A percentile compares a stretch with the other conserved stretches of the same genome.
These are phyloP conservation scores for Poa pratensis DNA, from an alignment of 176 grass and related monocot genomes.

Conservation along the genomic window DNA sequence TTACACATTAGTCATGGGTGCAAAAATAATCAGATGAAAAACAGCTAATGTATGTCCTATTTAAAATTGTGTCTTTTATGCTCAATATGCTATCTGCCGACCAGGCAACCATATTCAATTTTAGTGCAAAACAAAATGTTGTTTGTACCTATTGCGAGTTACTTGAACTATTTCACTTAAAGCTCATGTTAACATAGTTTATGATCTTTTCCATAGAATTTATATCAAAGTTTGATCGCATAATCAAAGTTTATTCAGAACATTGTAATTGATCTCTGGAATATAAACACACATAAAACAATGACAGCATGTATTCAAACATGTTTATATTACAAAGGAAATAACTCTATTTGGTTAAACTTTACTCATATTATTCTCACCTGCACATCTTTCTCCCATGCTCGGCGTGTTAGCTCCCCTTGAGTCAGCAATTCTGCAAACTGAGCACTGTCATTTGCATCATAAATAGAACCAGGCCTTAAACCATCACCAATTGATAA, in stretches of 20 bases:
- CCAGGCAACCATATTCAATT: slow-evolving; percentile 6
- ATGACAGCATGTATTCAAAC: background rate
- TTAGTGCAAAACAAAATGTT: background rate
- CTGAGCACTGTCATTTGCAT: slow-evolving; percentile 98
- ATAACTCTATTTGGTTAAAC: background rate
- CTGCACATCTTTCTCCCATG: slow-evolving; percentile 99
- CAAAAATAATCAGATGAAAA: background rate
- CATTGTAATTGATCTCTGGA: background rate
- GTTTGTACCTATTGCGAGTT: background rate
- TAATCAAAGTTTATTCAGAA: slow-evolving; percentile 24
- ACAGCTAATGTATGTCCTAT: slow-evolving; percentile 10
- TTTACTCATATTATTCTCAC: slow-evolving; percentile 44
- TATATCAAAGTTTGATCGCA: background rate
- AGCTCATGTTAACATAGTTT: slow-evolving; percentile 9
- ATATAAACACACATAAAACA: background rate
- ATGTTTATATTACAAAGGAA: slow-evolving; percentile 29
- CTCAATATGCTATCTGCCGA: background rate
- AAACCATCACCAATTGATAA: slow-evolving; percentile 96
- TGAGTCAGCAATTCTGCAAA: slow-evolving; percentile 96
- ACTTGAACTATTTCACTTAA: background rate
- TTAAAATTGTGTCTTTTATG: background rate
- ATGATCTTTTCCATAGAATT: background rate
- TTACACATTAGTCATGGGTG: background rate
- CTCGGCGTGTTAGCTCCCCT: slow-evolving; percentile 90
- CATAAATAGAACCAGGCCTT: slow-evolving; percentile 95